Evolutionary conservation across 371 early-diverging fungal genomes (phyloP), one percentile per base, ranked within the genome.

Genomic region (Nematocida displodere): DNA sequence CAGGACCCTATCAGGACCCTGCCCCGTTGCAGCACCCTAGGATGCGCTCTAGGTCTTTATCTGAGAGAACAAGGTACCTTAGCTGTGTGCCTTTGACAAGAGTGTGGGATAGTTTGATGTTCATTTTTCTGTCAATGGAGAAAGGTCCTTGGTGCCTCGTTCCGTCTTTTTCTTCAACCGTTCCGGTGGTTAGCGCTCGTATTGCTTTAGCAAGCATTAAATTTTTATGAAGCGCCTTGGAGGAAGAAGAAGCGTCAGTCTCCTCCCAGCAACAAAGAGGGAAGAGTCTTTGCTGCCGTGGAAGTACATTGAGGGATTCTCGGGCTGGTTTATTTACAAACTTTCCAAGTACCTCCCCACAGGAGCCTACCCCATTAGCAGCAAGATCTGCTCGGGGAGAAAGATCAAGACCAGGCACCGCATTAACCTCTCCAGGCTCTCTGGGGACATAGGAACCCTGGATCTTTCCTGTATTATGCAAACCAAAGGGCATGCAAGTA

Each of bases 141-240:
- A 47, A 0, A 1, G 2, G 17, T 7, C 68, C 68, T n/a, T 39
- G 20, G 29, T 47, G 50, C n/a, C 31, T 58, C 31, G 37, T 46
- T 22, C 47, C 55, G 8, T 48, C 31, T 62, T 17, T 42, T 36
- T 42, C 46, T 34, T 67, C 68, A 7, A 67, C 39, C 8, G 17
- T 47, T 66, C 20, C 59, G 5, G 22, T 8, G 3, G 31, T 37
- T 54, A 67, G 13, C 29, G 8, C 11, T 7, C 68, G 68, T 17
- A 67, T 58, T 13, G 39, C 17, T 24, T 67, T 29, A 24, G 4
- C 15, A n/a, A 67, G 56, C 68, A 67, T 67, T 28, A 54, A 54
- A 44, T 71, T 71, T 71, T 71, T 71, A 71, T 71, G 75, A 71
- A 71, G 53, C 48, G 75, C 36, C 63, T 71, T 40, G 33, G 48